Evolutionary conservation across 805 yeast species (phyloP), one percentile per base, ranked within the genome.

Genomic region (Candida odintsovae): DNA sequence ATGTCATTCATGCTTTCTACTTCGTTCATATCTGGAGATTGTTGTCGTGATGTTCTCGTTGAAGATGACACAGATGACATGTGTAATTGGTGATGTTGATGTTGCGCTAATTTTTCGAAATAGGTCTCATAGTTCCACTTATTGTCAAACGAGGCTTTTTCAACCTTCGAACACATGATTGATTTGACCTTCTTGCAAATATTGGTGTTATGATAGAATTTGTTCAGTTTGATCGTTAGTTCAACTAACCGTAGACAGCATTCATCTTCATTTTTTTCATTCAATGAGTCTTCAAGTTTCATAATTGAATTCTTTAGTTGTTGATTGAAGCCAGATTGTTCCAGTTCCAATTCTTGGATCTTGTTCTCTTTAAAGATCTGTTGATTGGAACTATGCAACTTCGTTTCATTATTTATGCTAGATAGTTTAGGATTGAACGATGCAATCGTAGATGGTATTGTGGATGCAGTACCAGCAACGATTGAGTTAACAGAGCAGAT

Each of bases 51-150:
- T 16, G 18, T 33, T 18, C 36, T 33, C 10, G 36, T 33, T 16
- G 36, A 33, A 9, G 36, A 33, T 7, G 20, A 33, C 9, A 33
- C 36, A 3, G 36, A 33, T 9, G 36, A 33, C 20, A 33, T 16
- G 20, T 28, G 12, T 40, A 28, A n/a, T 48, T 42, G 50, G 55
- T 29, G 58, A 40, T 16, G 50, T 47, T 31, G 23, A 20, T 37
- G 19, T 21, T 41, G 26, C 25, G 15, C 19, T 38, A 42, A 37
- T 19, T 36, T 44, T 6, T 61, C 58, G 25, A 64, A 59, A 62
- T 77, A 70, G 1, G 63, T 64, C 20, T 68, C 65, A 53, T 76
- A 76, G 50, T 71, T 58, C 80, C 80, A 78, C 42, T 68, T 67
- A 11, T 51, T 40, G 2, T 63, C 46, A 52, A 70, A 69, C 12